Conservation (phyloP, 345 rosid species). For the Linum usitatissimum region DNA sequence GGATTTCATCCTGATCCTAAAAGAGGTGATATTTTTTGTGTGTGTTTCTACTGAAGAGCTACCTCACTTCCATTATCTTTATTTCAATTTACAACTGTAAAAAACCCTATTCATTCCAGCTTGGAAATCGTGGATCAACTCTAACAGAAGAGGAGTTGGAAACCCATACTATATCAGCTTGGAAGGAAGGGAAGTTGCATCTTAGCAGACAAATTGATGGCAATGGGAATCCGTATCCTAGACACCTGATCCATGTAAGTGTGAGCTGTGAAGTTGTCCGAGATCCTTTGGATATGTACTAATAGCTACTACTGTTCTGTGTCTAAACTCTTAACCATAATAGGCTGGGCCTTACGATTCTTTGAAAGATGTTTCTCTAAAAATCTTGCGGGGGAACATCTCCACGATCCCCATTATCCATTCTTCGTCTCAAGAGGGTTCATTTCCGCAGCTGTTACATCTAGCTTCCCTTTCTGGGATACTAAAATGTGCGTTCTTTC, state of each 20-base stretch:
- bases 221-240: conserved; percentile 36
- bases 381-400: conserved; percentile 67
- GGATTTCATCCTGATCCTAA: conserved; percentile 72
- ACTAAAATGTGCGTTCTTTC: conserved; percentile 56
- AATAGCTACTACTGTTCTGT: conserved; percentile 12
- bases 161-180: conserved; percentile 89
- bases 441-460: conserved; percentile 71
- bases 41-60: background rate
- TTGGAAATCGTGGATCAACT: conserved; percentile 71
- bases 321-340: no score
- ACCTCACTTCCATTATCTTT: background rate
- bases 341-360: conserved; percentile 89
- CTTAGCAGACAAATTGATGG: conserved; percentile 64
- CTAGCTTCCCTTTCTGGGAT: conserved; percentile 93
- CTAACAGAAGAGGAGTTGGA: conserved; percentile 86
- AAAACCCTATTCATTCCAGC: no score
- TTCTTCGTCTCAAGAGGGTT: conserved; percentile 46
- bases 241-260: conserved; percentile 53
- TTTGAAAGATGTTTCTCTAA: conserved; percentile 69
- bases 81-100: no score
- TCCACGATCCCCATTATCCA: conserved; percentile 68
- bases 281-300: conserved; percentile 6
- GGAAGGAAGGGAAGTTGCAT: conserved; percentile 83
- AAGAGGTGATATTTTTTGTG: conserved; percentile 37
- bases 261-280: conserved; percentile 7